These are phyloP conservation scores for Solanum chiquidenum DNA, from an alignment of 257 asterid genomes.

Conservation along the genomic window DNA sequence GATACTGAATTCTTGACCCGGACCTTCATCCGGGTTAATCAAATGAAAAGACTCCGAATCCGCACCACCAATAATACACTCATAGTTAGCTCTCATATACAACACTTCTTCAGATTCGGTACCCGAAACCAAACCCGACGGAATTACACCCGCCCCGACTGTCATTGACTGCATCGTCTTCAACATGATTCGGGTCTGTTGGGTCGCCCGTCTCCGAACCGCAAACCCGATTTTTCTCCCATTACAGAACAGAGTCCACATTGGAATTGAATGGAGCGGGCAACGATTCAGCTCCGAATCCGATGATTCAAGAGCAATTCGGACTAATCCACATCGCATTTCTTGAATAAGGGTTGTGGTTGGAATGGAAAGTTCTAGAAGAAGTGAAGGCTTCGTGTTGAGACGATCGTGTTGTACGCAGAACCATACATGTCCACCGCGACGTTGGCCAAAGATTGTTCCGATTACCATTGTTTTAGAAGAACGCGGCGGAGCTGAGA, in stretches of 20 bases:
- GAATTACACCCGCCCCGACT: constrained; percentile 90
- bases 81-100: constrained; percentile 96
- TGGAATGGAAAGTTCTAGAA: constrained; percentile 79
- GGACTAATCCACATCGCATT: constrained; percentile 68
- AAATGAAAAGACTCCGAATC: constrained; percentile 90
- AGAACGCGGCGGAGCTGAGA: constrained; percentile 48
- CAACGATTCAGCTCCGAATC: constrained; percentile 49
- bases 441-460: constrained; percentile 81
- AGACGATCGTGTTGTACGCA: constrained; percentile 79
- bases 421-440: constrained; percentile 87
- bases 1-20: constrained; percentile 85
- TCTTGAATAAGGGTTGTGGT: constrained; percentile 68
- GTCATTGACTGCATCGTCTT: constrained; percentile 75
- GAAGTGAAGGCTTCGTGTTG: constrained; percentile 47
- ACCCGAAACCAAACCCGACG: constrained; percentile 43
- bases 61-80: constrained; percentile 67
- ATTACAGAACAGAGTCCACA: constrained; percentile 80
- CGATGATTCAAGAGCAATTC: constrained; percentile 71
- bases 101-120: constrained; percentile 53
- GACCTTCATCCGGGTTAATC: constrained; percentile 76
- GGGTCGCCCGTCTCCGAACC: constrained; percentile 44
- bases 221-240: constrained; percentile 83
- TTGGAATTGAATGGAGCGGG: constrained; percentile 64
- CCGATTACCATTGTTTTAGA: constrained; percentile 90
- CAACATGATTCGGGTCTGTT: constrained; percentile 44